Percentiles rank a stretch among this genome's conserved stretches.
Evolutionary conservation across 2,329 filamentous ascomycete genomes (phyloP).

Genomic region (Colletotrichum sp.): DNA sequence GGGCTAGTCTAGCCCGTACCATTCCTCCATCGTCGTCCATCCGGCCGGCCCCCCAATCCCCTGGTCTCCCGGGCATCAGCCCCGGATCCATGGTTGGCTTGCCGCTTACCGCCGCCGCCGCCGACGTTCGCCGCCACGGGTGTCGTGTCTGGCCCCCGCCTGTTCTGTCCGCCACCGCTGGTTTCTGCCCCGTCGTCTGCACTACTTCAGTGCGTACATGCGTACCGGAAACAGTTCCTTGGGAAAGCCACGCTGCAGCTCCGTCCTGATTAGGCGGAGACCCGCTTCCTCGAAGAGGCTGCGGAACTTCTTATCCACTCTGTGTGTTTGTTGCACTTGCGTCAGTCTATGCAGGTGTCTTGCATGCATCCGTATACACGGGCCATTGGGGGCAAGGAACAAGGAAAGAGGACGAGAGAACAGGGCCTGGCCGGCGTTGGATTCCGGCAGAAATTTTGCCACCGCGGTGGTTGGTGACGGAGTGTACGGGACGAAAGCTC

Average conservation of each 20-base stretch:
- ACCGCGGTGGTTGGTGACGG: neutral
- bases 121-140: neutral
- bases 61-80: neutral
- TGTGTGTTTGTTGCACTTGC: constrained; percentile 28
- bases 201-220: constrained; percentile 73
- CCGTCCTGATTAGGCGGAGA: constrained; percentile 69
- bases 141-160: neutral
- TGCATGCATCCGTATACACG: constrained; percentile 11
- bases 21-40: neutral
- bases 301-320: constrained; percentile 75
- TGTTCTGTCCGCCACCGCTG: constrained; percentile 5
- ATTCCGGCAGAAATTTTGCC: neutral
- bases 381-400: neutral
- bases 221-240: constrained; percentile 74
- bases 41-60: constrained; percentile 5
- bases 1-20: neutral
- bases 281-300: constrained; percentile 72
- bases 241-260: constrained; percentile 76
- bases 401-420: neutral
- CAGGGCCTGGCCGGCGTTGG: neutral
- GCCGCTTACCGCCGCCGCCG: constrained; percentile 12
- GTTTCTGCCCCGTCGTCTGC: neutral
- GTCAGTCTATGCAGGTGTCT: constrained; percentile 13
- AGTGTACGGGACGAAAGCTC: neutral
- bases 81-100: constrained; percentile 13